These are phyloP conservation scores for Botryotinia globosa DNA, from an alignment of 2,329 filamentous ascomycete species.

Conservation along the genomic window DNA sequence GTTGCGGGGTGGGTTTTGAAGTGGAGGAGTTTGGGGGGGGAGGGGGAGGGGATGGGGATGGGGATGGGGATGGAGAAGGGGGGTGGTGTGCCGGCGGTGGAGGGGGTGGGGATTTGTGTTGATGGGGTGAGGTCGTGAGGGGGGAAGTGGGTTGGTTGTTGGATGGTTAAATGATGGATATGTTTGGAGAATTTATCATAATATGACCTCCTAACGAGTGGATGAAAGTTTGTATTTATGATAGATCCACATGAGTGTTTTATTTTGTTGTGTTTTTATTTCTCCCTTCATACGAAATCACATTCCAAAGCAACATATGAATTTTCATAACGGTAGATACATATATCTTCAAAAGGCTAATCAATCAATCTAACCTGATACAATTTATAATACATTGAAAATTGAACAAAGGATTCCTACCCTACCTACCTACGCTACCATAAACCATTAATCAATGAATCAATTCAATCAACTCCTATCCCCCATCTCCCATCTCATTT, in stretches of 20 bases:
- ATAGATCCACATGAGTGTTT: no score
- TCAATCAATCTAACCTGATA: background rate
- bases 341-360: background rate
- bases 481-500: background rate
- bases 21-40: background rate
- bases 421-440: constrained; percentile 24
- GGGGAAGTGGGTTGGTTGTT: no score
- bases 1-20: background rate
- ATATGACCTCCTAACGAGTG: no score
- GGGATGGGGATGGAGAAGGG: background rate
- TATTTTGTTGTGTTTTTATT: no score
- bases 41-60: background rate
- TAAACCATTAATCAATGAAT: constrained; percentile 15
- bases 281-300: no score
- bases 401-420: constrained; percentile 5
- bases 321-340: background rate
- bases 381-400: background rate
- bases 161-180: no score
- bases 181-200: no score
- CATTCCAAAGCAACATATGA: background rate
- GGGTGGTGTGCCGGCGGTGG: background rate
- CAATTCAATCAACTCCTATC: constrained; percentile 1
- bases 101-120: background rate
- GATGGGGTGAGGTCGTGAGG: no score
- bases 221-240: no score